A percentile compares a stretch with the other conserved stretches of the same genome.
These are phyloP conservation scores for Trichopus zeylanicus DNA, from an alignment of 116 monocot genomes.

Conservation along the genomic window DNA sequence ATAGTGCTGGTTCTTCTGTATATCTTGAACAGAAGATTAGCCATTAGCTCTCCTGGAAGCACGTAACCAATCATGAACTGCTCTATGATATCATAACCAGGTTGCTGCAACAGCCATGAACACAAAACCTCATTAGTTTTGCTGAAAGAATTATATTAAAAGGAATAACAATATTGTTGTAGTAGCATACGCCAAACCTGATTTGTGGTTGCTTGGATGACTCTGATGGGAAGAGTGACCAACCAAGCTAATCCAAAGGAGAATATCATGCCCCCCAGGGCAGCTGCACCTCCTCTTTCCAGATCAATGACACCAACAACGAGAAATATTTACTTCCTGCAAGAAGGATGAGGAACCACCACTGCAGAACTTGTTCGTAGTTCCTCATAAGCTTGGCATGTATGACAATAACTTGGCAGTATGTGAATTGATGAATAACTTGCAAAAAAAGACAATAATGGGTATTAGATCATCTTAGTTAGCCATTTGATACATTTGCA, in stretches of 20 bases:
- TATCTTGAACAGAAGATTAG: conserved; percentile 25
- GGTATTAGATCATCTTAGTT: too few relatives aligned
- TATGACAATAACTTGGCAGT: conserved; percentile 37
- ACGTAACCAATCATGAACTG: conserved; percentile 28
- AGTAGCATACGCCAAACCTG: too few relatives aligned
- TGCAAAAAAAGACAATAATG: too few relatives aligned
- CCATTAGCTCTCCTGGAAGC: conserved; percentile 32
- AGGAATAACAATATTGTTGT: not conserved
- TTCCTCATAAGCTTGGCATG: conserved; percentile 63
- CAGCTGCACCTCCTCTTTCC: conserved; percentile 56
- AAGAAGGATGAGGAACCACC: conserved; percentile 54
- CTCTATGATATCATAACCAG: conserved; percentile 30
- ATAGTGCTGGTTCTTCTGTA: conserved; percentile 23
- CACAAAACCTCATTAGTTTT: too few relatives aligned
- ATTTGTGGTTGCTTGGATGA: conserved; percentile 65
- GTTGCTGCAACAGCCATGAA: conserved; percentile 8
- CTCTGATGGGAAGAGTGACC: conserved; percentile 60
- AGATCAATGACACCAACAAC: conserved; percentile 35
- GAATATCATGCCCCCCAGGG: conserved; percentile 70
- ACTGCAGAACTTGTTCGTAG: conserved; percentile 44
- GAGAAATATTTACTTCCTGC: conserved; percentile 31
- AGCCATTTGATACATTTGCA: too few relatives aligned
- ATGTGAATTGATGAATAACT: conserved; percentile 28
- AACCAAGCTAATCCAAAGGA: conserved; percentile 42
- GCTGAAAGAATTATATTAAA: too few relatives aligned